Base-by-base conservation (phyloP, 257 asterid genomes). In the Solanum dulcamara region DNA sequence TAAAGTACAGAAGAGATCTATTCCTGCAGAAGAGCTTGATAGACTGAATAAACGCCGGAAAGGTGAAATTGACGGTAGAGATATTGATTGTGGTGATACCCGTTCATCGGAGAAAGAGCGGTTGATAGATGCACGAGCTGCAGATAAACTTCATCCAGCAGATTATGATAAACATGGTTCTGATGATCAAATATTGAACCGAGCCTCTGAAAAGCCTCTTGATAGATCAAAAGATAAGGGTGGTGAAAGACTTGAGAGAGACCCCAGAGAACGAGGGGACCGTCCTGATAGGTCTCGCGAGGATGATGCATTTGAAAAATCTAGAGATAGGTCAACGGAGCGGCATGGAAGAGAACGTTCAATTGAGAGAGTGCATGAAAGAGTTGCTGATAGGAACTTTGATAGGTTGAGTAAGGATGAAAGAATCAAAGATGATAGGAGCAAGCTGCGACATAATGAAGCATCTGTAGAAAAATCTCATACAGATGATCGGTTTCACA, bases 281-380 rank as follows among this genome's bases (percentile, higher is more conserved):
- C 97, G 98, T 32, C 84, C 92, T 81, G 99, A 96, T n/a, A 94
- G 95, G 90, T 82, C 92, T 17, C 97, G 97, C 15, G 90, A 92
- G 8, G 99, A 96, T 84, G 98, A 96, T 85, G 30, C 83, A 84
- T 81, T 90, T 84, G 98, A 95, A 85, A 94, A 92, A 87, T 81
- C 86, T 85, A 95, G 98, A 90, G 99, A 95, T 83, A 92, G 96
- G 87, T 95, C 98, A 68, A 81, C 91, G 59, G 99, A 96, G 86
- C 91, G 95, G 90, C 90, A 95, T 89, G 97, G 94, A 81, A 91
- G 98, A 86, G 98, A 96, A 84, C 98, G 97, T 37, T 94, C 98
- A n/a, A 92, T 93, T 90, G 99, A 96, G 86, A 90, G 96, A 89
- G 89, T 88, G 22, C 96, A 89, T 87, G 97, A 95, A 80, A 93